Conservation (phyloP, 805 yeast species). For the Barnettozyma sp. region DNA sequence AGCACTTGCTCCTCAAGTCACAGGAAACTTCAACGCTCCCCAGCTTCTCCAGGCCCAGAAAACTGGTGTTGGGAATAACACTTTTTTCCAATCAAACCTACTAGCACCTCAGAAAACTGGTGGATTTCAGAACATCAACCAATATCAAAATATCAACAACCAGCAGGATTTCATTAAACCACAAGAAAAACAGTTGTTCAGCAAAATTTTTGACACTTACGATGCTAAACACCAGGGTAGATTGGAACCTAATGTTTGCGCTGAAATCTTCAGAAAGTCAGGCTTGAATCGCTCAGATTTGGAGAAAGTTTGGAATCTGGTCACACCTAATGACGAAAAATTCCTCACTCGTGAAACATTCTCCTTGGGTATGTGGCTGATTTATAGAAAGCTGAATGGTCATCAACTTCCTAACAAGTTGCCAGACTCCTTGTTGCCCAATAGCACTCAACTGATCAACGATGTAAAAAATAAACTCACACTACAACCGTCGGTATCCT, state of each 20-base stretch:
- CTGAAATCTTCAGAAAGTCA: constrained; percentile 81
- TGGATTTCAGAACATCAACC: constrained; percentile 25
- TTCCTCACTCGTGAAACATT: constrained; percentile 83
- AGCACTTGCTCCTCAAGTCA: constrained; percentile 26
- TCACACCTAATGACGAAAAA: constrained; percentile 79
- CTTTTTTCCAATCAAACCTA: constrained; percentile 30
- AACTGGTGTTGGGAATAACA: constrained; percentile 47
- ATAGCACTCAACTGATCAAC: constrained; percentile 68
- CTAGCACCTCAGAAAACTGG: constrained; percentile 26
- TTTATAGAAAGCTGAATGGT: constrained; percentile 85
- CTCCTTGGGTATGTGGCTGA: constrained; percentile 95
- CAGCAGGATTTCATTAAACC: constrained; percentile 67
- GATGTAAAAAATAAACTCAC: constrained; percentile 53
- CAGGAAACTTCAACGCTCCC: constrained; percentile 26
- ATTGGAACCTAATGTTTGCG: constrained; percentile 75
- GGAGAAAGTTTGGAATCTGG: constrained; percentile 85
- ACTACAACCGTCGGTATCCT: constrained; percentile 10
- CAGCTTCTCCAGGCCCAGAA: constrained; percentile 52
- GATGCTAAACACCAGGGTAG: constrained; percentile 62
- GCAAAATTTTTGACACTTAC: constrained; percentile 84
- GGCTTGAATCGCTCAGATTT: constrained; percentile 82
- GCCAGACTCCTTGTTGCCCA: constrained; percentile 88
- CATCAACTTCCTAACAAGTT: constrained; percentile 72
- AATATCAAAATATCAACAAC: constrained; percentile 26
- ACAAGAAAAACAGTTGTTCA: constrained; percentile 81